phyloP scores from a whole-genome alignment of 208 protist genomes.

The Trypanosoma lewisi region DNA sequence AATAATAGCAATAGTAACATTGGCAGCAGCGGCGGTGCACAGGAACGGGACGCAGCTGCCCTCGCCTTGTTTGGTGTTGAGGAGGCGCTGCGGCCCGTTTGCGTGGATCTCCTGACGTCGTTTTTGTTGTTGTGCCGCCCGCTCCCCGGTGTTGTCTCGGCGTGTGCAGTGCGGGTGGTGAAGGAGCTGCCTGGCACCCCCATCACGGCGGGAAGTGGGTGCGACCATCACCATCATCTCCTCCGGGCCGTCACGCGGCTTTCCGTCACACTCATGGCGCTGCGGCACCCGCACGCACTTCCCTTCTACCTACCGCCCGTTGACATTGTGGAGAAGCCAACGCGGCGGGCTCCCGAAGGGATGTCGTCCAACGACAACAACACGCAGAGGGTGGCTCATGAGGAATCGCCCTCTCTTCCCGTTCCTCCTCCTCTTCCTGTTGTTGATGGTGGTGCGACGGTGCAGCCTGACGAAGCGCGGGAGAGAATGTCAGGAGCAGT shows the following conservation, averaged over 20 bases:
- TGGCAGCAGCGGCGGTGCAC: background rate
- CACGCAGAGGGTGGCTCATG: background rate
- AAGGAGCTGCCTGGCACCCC: slow-evolving; percentile 16
- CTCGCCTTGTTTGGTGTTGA: background rate
- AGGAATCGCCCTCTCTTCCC: background rate
- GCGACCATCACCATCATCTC: background rate
- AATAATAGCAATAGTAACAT: slow-evolving; percentile 13
- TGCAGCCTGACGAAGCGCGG: background rate
- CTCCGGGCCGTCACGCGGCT: slow-evolving; percentile 28
- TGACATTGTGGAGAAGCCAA: slow-evolving; percentile 42
- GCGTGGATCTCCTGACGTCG: slow-evolving; percentile 22
- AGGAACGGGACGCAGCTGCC: background rate
- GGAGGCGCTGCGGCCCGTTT: slow-evolving; percentile 12
- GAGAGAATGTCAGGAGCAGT: background rate
- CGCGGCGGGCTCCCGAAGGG: slow-evolving; percentile 21
- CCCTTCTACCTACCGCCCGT: slow-evolving; percentile 48
- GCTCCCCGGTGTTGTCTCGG: slow-evolving; percentile 18
- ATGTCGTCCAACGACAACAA: background rate
- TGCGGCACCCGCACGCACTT: slow-evolving; percentile 45
- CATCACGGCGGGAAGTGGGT: background rate
- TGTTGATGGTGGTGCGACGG: background rate
- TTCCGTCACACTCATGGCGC: slow-evolving; percentile 26
- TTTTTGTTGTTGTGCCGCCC: slow-evolving; percentile 25
- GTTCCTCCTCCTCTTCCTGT: background rate
- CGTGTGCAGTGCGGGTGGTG: slow-evolving; percentile 24